Conservation (phyloP, 2,329 filamentous ascomycete species). For the Sporothrix variecibatus region DNA sequence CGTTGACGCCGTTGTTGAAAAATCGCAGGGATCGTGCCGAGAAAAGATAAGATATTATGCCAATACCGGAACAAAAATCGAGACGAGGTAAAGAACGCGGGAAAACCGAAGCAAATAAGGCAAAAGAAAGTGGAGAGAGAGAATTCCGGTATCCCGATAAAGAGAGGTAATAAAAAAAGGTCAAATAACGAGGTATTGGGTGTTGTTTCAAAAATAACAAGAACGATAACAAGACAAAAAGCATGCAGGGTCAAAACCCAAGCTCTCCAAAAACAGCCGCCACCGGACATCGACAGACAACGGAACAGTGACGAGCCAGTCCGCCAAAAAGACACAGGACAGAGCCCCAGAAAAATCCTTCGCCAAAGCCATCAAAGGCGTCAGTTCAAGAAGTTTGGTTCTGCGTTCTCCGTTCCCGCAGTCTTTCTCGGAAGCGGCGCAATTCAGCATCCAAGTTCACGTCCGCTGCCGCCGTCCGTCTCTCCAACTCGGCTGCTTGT, state of each 20-base stretch:
- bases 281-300: not conserved
- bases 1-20: conserved; percentile 35
- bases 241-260: not conserved
- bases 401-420: not conserved
- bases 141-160: not conserved
- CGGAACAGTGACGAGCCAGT: not conserved
- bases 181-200: not conserved
- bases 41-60: conserved; percentile 21
- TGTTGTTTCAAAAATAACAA: not conserved
- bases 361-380: not conserved
- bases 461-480: too few relatives aligned
- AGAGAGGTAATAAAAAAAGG: not conserved
- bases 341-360: not conserved
- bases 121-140: not conserved
- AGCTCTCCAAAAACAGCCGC: not conserved
- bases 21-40: conserved; percentile 27
- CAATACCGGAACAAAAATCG: conserved; percentile 28
- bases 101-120: not conserved
- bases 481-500: not conserved
- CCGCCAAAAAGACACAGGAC: not conserved
- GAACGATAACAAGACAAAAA: not conserved
- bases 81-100: not conserved
- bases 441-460: not conserved
- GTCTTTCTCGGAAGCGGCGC: not conserved
- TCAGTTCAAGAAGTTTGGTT: not conserved